Percentiles rank a stretch among this genome's conserved stretches.
phyloP scores from a whole-genome alignment of 768 basidiomycete genomes.

The Lactarius vividus region DNA sequence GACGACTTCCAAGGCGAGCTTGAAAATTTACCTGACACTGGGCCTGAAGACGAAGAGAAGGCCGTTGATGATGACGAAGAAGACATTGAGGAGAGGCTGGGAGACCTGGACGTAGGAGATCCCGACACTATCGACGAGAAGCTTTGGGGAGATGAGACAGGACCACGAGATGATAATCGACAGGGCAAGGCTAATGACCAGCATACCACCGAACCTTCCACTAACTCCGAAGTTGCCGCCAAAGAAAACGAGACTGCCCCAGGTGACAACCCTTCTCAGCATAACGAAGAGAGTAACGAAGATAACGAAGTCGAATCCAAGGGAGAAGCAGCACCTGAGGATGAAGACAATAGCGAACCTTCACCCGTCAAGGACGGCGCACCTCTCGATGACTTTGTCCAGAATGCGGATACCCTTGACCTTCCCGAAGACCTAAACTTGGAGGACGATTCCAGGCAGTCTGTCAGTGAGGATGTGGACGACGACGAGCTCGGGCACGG shows the following conservation, averaged over 20 bases:
- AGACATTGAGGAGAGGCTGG: constrained; percentile 81
- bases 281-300: constrained; percentile 31
- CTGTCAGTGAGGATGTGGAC: constrained; percentile 37
- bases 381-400: constrained; percentile 72
- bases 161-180: constrained; percentile 49
- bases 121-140: constrained; percentile 91
- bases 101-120: constrained; percentile 78
- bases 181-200: constrained; percentile 62
- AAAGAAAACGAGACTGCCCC: constrained; percentile 58
- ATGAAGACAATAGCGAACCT: constrained; percentile 41
- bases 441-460: constrained; percentile 32
- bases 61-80: constrained; percentile 53
- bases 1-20: constrained; percentile 85
- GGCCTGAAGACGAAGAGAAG: constrained; percentile 42
- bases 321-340: constrained; percentile 35
- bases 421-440: constrained; percentile 86
- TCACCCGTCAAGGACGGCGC: constrained; percentile 55
- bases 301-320: constrained; percentile 33
- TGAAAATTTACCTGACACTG: constrained; percentile 77
- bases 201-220: constrained; percentile 48
- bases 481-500: constrained; percentile 27
- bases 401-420: constrained; percentile 80
- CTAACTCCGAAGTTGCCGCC: constrained; percentile 68
- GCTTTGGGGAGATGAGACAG: constrained; percentile 87
- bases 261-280: constrained; percentile 36